Conservation (phyloP, 2,329 filamentous ascomycete species). For the Talaromyces marneffei region DNA sequence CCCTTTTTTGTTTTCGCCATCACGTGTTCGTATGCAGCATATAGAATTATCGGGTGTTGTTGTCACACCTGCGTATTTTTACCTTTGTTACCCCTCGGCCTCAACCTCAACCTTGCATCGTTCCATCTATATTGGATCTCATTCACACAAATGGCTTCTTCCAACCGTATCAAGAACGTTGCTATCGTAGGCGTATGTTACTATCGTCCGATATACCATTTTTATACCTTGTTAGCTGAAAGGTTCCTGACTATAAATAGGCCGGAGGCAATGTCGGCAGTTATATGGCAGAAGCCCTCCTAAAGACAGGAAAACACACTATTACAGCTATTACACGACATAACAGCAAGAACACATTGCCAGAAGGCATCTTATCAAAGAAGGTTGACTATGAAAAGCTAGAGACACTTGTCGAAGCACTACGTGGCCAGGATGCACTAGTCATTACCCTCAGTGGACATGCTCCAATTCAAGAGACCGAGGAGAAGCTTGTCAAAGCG, state of each 20-base stretch:
- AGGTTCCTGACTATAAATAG: not conserved
- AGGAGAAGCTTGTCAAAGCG: constrained; percentile 46
- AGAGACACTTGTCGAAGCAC: constrained; percentile 43
- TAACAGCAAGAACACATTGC: not conserved
- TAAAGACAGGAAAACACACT: not conserved
- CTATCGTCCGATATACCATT: too few species aligned
- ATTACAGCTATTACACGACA: not conserved
- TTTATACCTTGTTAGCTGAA: not conserved
- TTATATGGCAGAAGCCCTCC: not conserved
- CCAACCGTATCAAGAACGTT: not conserved
- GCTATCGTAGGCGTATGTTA: not conserved
- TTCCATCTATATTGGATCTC: not conserved
- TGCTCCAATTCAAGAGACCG: constrained; percentile 40
- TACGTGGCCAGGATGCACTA: constrained; percentile 52
- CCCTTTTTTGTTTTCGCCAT: not conserved
- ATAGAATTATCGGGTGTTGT: not conserved
- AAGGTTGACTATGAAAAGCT: constrained; percentile 15
- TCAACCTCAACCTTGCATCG: not conserved
- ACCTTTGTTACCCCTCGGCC: not conserved
- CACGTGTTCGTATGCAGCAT: not conserved
- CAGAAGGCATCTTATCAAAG: not conserved
- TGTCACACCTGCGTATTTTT: not conserved
- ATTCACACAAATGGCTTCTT: not conserved
- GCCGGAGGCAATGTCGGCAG: constrained; percentile 1
- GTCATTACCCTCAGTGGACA: constrained; percentile 49